Conservation (phyloP, 495 filamentous ascomycete genomes). For the Schizothecium vesticola region DNA sequence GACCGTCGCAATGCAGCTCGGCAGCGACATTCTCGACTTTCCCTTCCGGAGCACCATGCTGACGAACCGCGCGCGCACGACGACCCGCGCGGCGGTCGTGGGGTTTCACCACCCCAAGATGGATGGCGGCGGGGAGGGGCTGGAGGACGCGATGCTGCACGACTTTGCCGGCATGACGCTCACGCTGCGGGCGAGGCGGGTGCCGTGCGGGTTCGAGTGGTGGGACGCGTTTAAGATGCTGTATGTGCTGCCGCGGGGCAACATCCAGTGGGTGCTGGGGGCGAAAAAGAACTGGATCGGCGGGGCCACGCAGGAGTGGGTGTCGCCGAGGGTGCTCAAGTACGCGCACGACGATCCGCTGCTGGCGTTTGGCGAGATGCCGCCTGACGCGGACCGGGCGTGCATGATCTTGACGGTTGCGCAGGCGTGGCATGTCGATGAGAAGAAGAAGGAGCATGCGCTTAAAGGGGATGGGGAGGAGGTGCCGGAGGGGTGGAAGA, state of each 20-base stretch:
- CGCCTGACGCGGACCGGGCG: background rate
- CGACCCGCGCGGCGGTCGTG: background rate
- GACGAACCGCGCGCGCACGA: background rate
- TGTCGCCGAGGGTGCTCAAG: constrained; percentile 6
- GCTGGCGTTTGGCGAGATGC: background rate
- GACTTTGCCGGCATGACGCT: constrained; percentile 4
- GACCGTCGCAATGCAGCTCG: background rate
- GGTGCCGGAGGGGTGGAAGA: background rate
- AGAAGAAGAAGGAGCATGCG: background rate
- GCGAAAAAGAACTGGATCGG: background rate
- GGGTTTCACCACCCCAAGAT: background rate
- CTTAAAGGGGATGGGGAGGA: background rate
- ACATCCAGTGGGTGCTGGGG: constrained; percentile 2
- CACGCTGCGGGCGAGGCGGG: constrained; percentile 2
- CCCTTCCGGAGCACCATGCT: constrained; percentile 8
- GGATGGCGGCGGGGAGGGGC: background rate
- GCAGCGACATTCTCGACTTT: background rate
- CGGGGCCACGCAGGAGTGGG: background rate
- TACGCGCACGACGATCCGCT: constrained; percentile 7
- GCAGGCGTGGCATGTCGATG: constrained; percentile 3
- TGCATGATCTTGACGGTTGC: constrained; percentile 6
- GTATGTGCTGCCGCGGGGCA: constrained; percentile 1
- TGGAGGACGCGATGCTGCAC: background rate
- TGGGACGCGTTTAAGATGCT: constrained; percentile 3
- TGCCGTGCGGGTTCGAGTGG: background rate